These are phyloP conservation scores for Apophysomyces elegans DNA, from an alignment of 371 early-diverging fungal genomes.

Conservation along the genomic window DNA sequence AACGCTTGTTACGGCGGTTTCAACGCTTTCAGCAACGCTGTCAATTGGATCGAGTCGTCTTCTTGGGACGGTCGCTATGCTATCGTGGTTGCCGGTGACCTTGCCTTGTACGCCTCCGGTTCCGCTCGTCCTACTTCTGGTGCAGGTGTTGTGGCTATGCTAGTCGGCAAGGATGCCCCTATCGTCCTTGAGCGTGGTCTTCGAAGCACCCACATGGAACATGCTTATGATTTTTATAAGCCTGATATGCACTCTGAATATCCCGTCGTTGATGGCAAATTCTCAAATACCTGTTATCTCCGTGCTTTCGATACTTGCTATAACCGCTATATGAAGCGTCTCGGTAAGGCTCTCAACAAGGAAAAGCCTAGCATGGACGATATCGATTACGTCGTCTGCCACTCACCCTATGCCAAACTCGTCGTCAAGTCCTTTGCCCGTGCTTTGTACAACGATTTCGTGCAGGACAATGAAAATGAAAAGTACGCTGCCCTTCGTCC, in stretches of 20 bases:
- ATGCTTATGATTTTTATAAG: constrained; percentile 98
- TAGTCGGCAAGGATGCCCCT: constrained; percentile 95
- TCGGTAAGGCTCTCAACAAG: constrained; percentile 53
- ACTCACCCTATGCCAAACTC: constrained; percentile 96
- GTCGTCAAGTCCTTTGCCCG: constrained; percentile 95
- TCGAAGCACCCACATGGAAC: constrained; percentile 93
- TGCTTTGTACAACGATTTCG: constrained; percentile 84
- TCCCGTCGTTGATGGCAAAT: constrained; percentile 95
- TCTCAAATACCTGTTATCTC: constrained; percentile 92
- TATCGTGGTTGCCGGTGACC: constrained; percentile 96
- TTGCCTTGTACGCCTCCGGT: constrained; percentile 95
- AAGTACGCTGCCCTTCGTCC: constrained; percentile 65
- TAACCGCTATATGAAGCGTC: constrained; percentile 78
- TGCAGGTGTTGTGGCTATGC: constrained; percentile 93
- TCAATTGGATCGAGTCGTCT: constrained; percentile 95
- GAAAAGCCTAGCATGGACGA: constrained; percentile 66
- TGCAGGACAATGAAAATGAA: constrained; percentile 73
- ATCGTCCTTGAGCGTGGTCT: constrained; percentile 91
- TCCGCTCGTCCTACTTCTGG: constrained; percentile 96
- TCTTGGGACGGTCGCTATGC: constrained; percentile 93
- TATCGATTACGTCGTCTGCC: constrained; percentile 89
- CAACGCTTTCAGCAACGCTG: constrained; percentile 92
- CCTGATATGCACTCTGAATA: constrained; percentile 95
- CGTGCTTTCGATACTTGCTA: constrained; percentile 92
- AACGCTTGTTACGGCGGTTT: constrained; percentile 99